A percentile compares a stretch with the other conserved stretches of the same genome.
Evolutionary conservation across 2,329 filamentous ascomycete genomes (phyloP).

Genomic region (Stachybotrys elegans): DNA sequence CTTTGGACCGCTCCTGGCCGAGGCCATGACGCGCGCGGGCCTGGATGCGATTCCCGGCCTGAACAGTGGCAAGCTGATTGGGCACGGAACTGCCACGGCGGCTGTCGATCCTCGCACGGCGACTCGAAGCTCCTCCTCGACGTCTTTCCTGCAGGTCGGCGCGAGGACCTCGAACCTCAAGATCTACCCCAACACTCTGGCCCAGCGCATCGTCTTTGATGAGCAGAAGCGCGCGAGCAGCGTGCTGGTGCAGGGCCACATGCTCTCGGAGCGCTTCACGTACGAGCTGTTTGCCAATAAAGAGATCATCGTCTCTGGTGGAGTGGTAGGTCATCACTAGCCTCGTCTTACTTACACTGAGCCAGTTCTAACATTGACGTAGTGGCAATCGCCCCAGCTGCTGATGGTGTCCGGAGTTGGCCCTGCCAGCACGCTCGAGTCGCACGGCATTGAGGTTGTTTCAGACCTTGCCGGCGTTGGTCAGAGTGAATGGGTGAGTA

Average conservation of each 20-base stretch:
- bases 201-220: neutral
- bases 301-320: neutral
- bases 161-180: neutral
- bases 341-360: neutral
- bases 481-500: neutral
- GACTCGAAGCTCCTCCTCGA: neutral
- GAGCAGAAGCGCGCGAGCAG: neutral
- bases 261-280: neutral
- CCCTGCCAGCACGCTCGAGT: neutral
- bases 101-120: neutral
- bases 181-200: neutral
- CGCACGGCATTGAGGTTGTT: neutral
- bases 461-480: neutral
- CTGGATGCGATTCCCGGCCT: neutral
- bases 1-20: neutral
- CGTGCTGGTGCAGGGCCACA: neutral
- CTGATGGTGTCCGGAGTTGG: slow-evolving; percentile 1
- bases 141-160: neutral
- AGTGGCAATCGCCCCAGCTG: neutral
- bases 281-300: neutral
- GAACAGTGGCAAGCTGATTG: slow-evolving; percentile 1
- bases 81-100: neutral
- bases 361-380: too few species aligned
- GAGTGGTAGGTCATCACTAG: neutral
- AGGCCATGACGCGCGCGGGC: neutral